Evolutionary conservation across 1,284 basidiomycete species (phyloP), one percentile per base, ranked within the genome.

Genomic region (Trichosporon faecale): DNA sequence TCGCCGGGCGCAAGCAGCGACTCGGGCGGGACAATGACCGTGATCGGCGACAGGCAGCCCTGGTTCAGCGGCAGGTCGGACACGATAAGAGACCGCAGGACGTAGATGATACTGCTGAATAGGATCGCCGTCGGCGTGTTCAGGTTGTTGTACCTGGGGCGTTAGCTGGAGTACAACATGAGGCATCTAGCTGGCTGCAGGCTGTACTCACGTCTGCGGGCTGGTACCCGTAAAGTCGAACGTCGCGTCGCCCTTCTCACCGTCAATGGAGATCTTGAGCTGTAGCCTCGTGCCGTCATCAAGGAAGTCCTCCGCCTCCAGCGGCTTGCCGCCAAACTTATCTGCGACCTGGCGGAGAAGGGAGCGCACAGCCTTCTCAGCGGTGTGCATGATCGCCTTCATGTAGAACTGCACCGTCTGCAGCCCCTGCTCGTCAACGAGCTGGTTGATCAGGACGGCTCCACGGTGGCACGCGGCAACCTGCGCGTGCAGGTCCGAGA

Each of bases 81-180:
- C 75, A 94, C 91, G 29, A 97, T 87, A 92, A 99, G 95, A 14
- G 93, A 88, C 27, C 96, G 89, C 86, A 98, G 90, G 83, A 93
- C 86, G 84, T 98, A 99, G 75, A 99, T 95, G 72, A 98, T 91
- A 2, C 95, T 94, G 3, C 91, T 93, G 80, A 94, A 93, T 1
- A 92, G 91, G 64, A 98, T 94, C 1, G 91, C 91, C 37, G 91
- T 91, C 0, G 93, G 93, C 0, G 77, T 78, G 71, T 81, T 81
- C 65, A 81, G 75, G 72, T 81, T 81, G 66, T 70, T 49, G 65
- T 64, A 64, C 21, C 35, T 64, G 63, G 6, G 5, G 35, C 11
- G 33, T 65, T 27, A 46, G 95, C 57, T 57, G n/a, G n/a, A n/a
- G n/a, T 23, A n/a, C 5, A 3, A 3, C n/a, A 23, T 7, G 12